A percentile compares a stretch with the other conserved stretches of the same genome.
Conservation (phyloP, 495 filamentous ascomycete genomes). For the Penicillium lagena region DNA sequence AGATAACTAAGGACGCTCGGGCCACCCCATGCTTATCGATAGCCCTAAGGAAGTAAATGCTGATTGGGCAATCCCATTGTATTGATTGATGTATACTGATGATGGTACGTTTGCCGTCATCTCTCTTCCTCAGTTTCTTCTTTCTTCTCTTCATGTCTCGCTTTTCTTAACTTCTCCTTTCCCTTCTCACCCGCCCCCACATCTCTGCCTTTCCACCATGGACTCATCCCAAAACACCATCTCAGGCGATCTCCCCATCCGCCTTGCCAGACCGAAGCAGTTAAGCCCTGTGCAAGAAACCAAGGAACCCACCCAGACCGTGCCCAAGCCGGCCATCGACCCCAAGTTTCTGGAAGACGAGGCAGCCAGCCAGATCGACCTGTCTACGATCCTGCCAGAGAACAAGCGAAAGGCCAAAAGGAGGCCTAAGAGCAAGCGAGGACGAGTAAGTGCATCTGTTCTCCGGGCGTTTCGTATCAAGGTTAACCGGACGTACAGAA, state of each 20-base stretch:
- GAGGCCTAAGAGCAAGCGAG: constrained; percentile 41
- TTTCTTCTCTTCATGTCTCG: not conserved
- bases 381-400: constrained; percentile 2
- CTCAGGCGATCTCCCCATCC: constrained; percentile 6
- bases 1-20: not conserved
- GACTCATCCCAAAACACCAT: not conserved
- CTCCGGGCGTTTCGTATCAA: too few species aligned
- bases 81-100: too few species aligned
- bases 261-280: not conserved
- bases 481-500: constrained; percentile 15
- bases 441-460: constrained; percentile 18
- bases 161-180: not conserved
- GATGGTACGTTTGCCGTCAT: too few species aligned
- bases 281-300: not conserved
- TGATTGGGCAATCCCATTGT: not conserved
- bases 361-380: constrained; percentile 5
- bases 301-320: not conserved
- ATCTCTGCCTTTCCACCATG: not conserved
- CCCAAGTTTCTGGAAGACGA: not conserved
- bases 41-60: not conserved
- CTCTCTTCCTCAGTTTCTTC: too few species aligned
- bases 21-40: not conserved
- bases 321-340: not conserved
- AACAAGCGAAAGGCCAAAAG: constrained; percentile 29
- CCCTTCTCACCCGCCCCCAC: not conserved